Base-by-base conservation (phyloP, 768 basidiomycete species). In the Xanthoconium stramineum region DNA sequence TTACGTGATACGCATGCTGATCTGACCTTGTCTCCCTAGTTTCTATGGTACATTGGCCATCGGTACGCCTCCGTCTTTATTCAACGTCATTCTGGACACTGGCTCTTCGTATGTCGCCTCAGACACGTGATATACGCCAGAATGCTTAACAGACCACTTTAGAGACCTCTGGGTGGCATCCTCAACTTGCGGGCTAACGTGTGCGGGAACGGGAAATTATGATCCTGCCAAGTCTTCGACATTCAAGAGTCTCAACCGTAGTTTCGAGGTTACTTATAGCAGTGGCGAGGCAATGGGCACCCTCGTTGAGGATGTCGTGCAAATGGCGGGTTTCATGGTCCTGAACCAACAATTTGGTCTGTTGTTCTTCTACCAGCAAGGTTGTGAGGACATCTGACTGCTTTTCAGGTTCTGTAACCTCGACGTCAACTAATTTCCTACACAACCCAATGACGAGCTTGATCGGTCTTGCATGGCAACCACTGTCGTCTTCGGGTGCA, bases 401-500 rank as follows among this genome's bases (percentile, higher is more conserved):
- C 68, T 74, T 87, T 20, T 73, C 83, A 32, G 59, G 61, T 4
- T 60, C 59, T 14, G 65, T 67, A 5, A 67, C 50, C 5, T 46
- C 65, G 10, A 67, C 65, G 1, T 15, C 72, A 67, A 13, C 75
- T 84, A 11, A 56, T 35, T 69, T 69, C 48, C 69, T 89, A 24
- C 70, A 75, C 50, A 83, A 80, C 3, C 65, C 76, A 3, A 78
- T 83, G 5, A 81, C 83, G 1, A 90, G 90, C 4, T 80, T 92
- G 64, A 75, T 91, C 73, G 90, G 90, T 11, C 80, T 91, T 47
- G 90, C 83, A 0, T 91, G 88, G 69, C 54, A 72, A 24, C 61
- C 78, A 9, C 79, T 91, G 48, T 78, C 89, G 0, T 74, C 75
- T n/a, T 86, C 87, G 6, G 64, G 65, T 3, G 73, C 82, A 1